phyloP scores from a whole-genome alignment of 345 rosid genomes.

The Salix purpurea region DNA sequence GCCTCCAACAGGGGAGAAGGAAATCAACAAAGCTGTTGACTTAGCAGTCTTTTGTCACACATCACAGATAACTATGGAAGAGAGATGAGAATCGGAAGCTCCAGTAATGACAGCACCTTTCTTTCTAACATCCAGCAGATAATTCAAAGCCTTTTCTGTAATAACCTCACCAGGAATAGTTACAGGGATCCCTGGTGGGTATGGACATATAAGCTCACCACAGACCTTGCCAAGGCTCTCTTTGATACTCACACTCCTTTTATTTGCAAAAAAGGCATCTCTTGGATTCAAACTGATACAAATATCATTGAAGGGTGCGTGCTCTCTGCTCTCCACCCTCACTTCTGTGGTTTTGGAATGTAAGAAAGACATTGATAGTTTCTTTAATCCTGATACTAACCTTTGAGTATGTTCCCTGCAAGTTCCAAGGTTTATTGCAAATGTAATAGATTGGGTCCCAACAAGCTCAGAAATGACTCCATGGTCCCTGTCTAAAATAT shows the following conservation, averaged over 20 bases:
- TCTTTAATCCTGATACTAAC: constrained; percentile 39
- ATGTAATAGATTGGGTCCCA: constrained; percentile 37
- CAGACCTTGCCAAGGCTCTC: constrained; percentile 44
- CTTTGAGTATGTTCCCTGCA: constrained; percentile 36
- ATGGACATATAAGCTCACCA: constrained; percentile 61
- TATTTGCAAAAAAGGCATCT: constrained; percentile 49
- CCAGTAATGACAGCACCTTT: constrained; percentile 40
- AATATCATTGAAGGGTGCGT: constrained; percentile 35
- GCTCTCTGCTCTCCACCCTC: background rate
- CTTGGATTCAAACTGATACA: constrained; percentile 43
- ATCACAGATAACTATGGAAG: constrained; percentile 40
- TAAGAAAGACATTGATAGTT: constrained; percentile 24
- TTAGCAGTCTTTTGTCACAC: background rate
- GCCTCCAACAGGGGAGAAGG: too few relatives aligned
- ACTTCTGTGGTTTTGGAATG: background rate
- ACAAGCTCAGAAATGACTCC: constrained; percentile 46
- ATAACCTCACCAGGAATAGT: constrained; percentile 51
- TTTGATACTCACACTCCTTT: constrained; percentile 32
- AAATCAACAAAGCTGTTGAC: too few relatives aligned
- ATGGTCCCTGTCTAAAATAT: constrained; percentile 29
- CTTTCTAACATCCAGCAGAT: constrained; percentile 33
- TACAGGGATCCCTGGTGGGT: constrained; percentile 51
- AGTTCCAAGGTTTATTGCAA: constrained; percentile 52
- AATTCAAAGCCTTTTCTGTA: constrained; percentile 39
- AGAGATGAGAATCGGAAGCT: constrained; percentile 51